Evolutionary conservation across 2,329 filamentous ascomycete genomes (phyloP).

Genomic region (Fusarium nelsonii): DNA sequence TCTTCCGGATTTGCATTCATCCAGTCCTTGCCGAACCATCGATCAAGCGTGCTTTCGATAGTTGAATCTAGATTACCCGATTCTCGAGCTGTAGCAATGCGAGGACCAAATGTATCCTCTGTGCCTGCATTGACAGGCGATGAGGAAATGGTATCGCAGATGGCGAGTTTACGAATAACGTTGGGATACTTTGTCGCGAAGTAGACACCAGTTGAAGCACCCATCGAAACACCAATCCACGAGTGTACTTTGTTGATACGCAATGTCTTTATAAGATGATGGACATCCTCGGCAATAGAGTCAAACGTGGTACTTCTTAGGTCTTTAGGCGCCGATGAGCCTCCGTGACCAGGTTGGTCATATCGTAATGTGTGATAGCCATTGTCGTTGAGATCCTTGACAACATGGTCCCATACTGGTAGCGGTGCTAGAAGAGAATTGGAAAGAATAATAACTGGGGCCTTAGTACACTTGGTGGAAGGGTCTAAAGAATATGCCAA

Average conservation of each 20-base stretch:
- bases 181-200: constrained; percentile 56
- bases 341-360: constrained; percentile 58
- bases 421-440: too few relatives aligned
- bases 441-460: too few relatives aligned
- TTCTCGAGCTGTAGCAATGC: constrained; percentile 52
- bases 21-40: constrained; percentile 58
- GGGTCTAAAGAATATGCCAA: too few relatives aligned
- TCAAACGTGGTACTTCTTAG: constrained; percentile 55
- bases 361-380: constrained; percentile 59
- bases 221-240: constrained; percentile 62
- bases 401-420: too few relatives aligned
- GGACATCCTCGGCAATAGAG: constrained; percentile 55
- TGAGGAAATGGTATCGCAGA: constrained; percentile 57
- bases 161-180: constrained; percentile 54
- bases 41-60: constrained; percentile 53
- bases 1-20: constrained; percentile 53
- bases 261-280: constrained; percentile 52
- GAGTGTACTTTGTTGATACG: constrained; percentile 51
- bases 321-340: constrained; percentile 51
- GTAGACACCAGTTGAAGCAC: constrained; percentile 56
- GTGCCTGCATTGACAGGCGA: constrained; percentile 55
- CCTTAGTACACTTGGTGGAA: too few relatives aligned
- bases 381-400: constrained; percentile 44
- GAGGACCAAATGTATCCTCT: constrained; percentile 53
- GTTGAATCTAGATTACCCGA: constrained; percentile 50